phyloP scores from a whole-genome alignment of 345 rosid genomes.

The Excoecaria agallocha region DNA sequence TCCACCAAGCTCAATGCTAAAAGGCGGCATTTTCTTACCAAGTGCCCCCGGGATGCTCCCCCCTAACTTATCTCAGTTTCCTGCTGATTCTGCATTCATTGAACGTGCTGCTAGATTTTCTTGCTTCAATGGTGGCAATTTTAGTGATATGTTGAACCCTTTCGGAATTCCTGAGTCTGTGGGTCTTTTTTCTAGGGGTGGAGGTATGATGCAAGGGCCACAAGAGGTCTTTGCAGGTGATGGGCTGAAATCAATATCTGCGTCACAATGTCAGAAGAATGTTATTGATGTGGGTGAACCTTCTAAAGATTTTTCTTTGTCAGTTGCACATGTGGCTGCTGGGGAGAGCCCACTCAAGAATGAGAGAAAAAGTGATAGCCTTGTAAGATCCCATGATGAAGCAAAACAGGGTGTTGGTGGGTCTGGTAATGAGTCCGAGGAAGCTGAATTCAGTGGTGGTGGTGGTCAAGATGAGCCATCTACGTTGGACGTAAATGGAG shows the following conservation, averaged over 20 bases:
- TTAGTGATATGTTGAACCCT: conserved; percentile 64
- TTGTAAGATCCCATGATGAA: conserved; percentile 51
- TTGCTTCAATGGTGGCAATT: conserved; percentile 67
- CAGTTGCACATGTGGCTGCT: conserved; percentile 34
- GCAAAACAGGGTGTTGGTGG: conserved; percentile 56
- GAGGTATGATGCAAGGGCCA: conserved; percentile 55
- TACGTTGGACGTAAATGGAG: conserved; percentile 42
- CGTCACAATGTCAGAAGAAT: conserved; percentile 44
- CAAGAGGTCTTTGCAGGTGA: conserved; percentile 35
- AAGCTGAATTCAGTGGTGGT: conserved; percentile 74
- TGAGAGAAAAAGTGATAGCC: conserved; percentile 41
- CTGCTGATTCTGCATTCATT: conserved; percentile 83
- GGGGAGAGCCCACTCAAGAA: conserved; percentile 46
- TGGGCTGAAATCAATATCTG: conserved; percentile 35
- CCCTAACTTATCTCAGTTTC: conserved; percentile 74
- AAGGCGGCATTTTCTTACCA: conserved; percentile 58
- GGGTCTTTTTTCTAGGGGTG: conserved; percentile 51
- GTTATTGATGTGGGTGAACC: conserved; percentile 46
- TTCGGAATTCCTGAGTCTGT: conserved; percentile 55
- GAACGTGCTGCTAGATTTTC: conserved; percentile 98
- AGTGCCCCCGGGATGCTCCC: conserved; percentile 52
- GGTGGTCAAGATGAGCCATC: conserved; percentile 51
- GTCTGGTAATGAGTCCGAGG: conserved; percentile 76
- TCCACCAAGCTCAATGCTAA: conserved; percentile 54
- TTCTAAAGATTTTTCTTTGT: conserved; percentile 48